Conservation (phyloP, 2,329 filamentous ascomycete species). For the Fusarium humuli region DNA sequence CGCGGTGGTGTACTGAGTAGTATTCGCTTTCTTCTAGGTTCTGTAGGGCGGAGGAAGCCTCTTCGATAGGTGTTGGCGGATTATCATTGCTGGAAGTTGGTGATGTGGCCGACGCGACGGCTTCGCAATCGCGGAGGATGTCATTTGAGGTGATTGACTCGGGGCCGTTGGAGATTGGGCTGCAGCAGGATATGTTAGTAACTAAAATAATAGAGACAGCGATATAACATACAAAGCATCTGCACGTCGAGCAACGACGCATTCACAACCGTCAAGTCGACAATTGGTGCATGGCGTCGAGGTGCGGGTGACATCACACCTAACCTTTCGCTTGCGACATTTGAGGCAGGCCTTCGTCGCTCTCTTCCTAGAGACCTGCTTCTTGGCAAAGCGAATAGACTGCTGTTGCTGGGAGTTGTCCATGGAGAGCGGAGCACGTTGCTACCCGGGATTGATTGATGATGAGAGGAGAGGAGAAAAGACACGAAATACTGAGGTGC, state of each 20-base stretch:
- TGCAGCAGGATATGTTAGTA: not conserved
- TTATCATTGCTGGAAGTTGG: conserved; percentile 11
- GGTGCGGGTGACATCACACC: conserved; percentile 41
- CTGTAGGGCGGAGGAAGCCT: conserved; percentile 5
- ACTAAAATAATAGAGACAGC: rapidly evolving
- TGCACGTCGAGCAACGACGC: conserved; percentile 29
- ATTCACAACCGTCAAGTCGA: conserved; percentile 35
- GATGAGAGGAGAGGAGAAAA: not conserved
- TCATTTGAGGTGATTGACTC: not conserved
- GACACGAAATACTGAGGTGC: conserved; percentile 6
- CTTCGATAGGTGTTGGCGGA: conserved; percentile 5
- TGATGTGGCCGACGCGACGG: conserved; percentile 19
- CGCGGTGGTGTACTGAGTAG: not conserved
- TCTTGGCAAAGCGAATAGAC: conserved; percentile 37
- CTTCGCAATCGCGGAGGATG: conserved; percentile 10
- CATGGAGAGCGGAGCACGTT: conserved; percentile 19
- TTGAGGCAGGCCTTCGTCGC: conserved; percentile 40
- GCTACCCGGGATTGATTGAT: conserved; percentile 30
- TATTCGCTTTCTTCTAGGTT: conserved; percentile 14
- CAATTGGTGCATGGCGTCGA: conserved; percentile 39
- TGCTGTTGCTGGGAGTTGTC: conserved; percentile 26
- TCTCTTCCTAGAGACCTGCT: conserved; percentile 35
- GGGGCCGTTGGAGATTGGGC: conserved; percentile 6
- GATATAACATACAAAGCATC: conserved; percentile 17
- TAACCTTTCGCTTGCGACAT: conserved; percentile 39